Base-by-base conservation (phyloP, 345 rosid genomes). In the Corymbia maculata region DNA sequence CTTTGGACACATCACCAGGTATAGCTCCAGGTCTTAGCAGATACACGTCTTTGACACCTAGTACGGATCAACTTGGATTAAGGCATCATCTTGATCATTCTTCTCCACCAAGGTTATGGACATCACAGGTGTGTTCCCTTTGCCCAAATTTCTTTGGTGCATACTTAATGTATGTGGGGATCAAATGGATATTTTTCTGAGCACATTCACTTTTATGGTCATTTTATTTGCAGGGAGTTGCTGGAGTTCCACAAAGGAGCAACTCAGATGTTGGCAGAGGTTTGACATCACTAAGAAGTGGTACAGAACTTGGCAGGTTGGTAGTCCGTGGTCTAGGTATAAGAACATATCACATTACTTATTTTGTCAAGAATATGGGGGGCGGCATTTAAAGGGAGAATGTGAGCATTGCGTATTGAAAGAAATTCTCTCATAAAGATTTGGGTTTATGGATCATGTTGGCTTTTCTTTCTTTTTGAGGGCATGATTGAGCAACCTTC, bases 251-350 rank as follows among this genome's bases (percentile, higher is more conserved):
- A 89, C 91, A 90, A 82, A 93, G 96, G 91, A 90, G 92, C 88
- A 90, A 89, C 28, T 32, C 91, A 32, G 96, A 95, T 89, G 85
- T 86, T 57, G 91, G 89, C 86, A 92, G 97, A 85, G 96, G 96
- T 92, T 93, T 93, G 89, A 79, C 93, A 87, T 91, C 94, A 88
- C 89, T 91, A 79, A 92, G 92, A 90, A 90, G 94, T 88, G 95
- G 97, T 90, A 51, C 89, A 87, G 97, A 92, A 90, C 94, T 90
- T 90, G 94, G 95, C 93, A 95, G 99, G 99, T 96, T 68, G 88
- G 95, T 90, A 51, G 49, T 85, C 24, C 12, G 52, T 85, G 51
- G 26, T 45, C 42, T 26, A 45, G 61, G 52, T n/a, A 51, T n/a
- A 85, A 52, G 86, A 52, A 47, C 86, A 50, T 52, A 11, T 30